A percentile compares a stretch with the other conserved stretches of the same genome.
phyloP scores from a whole-genome alignment of 2,329 filamentous ascomycete genomes.

The Neofusicoccum sp. region DNA sequence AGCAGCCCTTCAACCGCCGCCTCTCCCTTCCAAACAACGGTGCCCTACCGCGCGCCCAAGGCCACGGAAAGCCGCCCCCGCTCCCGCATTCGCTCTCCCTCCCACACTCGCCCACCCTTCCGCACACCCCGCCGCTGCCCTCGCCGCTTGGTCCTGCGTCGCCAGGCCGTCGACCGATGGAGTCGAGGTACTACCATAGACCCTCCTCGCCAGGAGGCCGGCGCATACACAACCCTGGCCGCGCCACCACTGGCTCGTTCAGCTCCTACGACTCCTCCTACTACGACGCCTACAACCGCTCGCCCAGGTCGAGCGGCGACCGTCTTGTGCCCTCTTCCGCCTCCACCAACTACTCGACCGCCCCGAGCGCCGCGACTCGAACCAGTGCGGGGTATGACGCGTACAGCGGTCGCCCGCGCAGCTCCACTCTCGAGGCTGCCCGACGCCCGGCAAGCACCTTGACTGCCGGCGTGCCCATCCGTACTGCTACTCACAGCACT shows the following conservation, averaged over 20 bases:
- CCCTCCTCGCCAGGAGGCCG: constrained; percentile 36
- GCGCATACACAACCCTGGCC: constrained; percentile 35
- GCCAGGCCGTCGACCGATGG: constrained; percentile 24
- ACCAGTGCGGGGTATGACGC: constrained; percentile 43
- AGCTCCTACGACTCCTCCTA: constrained; percentile 38
- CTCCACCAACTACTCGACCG: constrained; percentile 42
- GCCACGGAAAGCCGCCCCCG: constrained; percentile 15
- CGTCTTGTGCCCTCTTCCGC: constrained; percentile 27
- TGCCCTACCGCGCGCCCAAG: constrained; percentile 30
- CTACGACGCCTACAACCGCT: constrained; percentile 31
- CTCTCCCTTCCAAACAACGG: constrained; percentile 17
- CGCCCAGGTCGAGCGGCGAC: constrained; percentile 39
- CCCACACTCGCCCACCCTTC: constrained; percentile 26
- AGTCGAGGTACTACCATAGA: constrained; percentile 26
- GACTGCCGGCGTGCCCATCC: constrained; percentile 34
- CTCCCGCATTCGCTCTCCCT: constrained; percentile 13
- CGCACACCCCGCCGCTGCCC: constrained; percentile 25
- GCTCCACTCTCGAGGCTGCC: constrained; percentile 45
- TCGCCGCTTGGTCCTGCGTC: constrained; percentile 7
- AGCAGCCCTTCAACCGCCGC: constrained; percentile 23
- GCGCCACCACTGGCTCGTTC: constrained; percentile 42
- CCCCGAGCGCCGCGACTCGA: constrained; percentile 37
- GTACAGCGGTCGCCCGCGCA: constrained; percentile 49
- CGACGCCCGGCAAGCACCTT: constrained; percentile 41
- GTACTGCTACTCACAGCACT: constrained; percentile 30